phyloP scores from a whole-genome alignment of 352 stramenopile genomes.

The Pythium brachiatum region DNA sequence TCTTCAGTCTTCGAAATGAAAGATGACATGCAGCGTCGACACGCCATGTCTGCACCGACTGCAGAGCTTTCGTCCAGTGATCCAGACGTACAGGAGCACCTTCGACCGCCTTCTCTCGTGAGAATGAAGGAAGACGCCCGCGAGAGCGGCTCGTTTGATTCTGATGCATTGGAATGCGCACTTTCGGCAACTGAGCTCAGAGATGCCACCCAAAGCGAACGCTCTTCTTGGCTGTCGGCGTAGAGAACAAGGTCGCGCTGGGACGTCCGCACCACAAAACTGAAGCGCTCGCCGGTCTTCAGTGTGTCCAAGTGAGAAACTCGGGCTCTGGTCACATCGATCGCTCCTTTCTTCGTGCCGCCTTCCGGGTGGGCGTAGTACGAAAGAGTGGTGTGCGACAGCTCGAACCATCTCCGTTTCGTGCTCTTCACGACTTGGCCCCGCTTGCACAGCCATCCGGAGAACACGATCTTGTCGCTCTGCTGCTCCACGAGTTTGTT shows the following conservation, averaged over 20 bases:
- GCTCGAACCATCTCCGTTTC: constrained; percentile 87
- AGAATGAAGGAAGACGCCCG: constrained; percentile 11
- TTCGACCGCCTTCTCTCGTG: constrained; percentile 36
- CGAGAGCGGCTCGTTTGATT: constrained; percentile 22
- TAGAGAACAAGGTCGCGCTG: constrained; percentile 69
- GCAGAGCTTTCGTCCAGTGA: constrained; percentile 22
- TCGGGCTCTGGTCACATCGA: constrained; percentile 54
- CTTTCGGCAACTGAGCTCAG: constrained; percentile 59
- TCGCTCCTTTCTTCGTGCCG: constrained; percentile 65
- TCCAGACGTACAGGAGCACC: constrained; percentile 51
- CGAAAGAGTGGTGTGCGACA: constrained; percentile 60
- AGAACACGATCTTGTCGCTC: constrained; percentile 62
- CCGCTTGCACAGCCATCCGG: constrained; percentile 81
- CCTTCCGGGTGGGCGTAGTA: constrained; percentile 80
- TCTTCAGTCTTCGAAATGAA: constrained; percentile 83
- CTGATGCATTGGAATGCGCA: background rate
- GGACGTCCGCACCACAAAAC: constrained; percentile 66
- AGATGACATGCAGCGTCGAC: constrained; percentile 67
- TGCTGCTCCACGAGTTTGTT: constrained; percentile 55
- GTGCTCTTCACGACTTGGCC: constrained; percentile 82
- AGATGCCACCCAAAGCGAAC: constrained; percentile 73
- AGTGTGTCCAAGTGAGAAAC: constrained; percentile 72
- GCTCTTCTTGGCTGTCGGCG: constrained; percentile 84
- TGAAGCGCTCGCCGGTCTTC: constrained; percentile 80
- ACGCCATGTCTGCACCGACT: constrained; percentile 42